Conservation (phyloP, 1,284 basidiomycete species). For the Ustilago bromivora region DNA sequence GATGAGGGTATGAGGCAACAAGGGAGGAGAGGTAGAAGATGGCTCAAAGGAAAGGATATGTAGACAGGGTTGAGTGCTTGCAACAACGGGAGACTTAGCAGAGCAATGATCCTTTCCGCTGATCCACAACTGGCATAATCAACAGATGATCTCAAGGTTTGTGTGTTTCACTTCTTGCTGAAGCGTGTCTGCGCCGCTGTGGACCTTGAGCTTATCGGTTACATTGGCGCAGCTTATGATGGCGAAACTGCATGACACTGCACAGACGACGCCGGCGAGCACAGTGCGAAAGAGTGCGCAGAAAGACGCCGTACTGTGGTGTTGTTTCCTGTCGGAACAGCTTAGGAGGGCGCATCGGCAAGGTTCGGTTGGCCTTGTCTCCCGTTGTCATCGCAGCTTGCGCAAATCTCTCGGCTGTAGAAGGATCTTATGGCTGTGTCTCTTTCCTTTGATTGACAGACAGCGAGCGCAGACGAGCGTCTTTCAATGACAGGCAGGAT, state of each 20-base stretch:
- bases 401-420: background rate
- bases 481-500: background rate
- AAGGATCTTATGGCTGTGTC: background rate
- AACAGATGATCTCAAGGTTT: background rate
- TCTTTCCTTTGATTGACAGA: background rate
- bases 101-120: constrained; percentile 27
- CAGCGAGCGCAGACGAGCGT: background rate
- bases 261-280: constrained; percentile 1
- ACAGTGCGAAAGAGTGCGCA: background rate
- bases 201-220: background rate
- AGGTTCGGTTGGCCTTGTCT: background rate
- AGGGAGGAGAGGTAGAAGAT: constrained; percentile 3
- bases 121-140: constrained; percentile 28
- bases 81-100: constrained; percentile 12
- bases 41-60: constrained; percentile 26
- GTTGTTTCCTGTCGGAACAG: background rate
- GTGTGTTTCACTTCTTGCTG: background rate
- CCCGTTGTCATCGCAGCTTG: background rate
- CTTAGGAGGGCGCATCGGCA: background rate
- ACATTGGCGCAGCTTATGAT: background rate
- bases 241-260: background rate
- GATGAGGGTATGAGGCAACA: constrained; percentile 5
- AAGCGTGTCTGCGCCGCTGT: background rate
- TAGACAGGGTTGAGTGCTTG: constrained; percentile 5
- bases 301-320: background rate